Percentiles rank a stretch among this genome's conserved stretches.
phyloP scores from a whole-genome alignment of 805 yeast species.

The Candida chauliodis region DNA sequence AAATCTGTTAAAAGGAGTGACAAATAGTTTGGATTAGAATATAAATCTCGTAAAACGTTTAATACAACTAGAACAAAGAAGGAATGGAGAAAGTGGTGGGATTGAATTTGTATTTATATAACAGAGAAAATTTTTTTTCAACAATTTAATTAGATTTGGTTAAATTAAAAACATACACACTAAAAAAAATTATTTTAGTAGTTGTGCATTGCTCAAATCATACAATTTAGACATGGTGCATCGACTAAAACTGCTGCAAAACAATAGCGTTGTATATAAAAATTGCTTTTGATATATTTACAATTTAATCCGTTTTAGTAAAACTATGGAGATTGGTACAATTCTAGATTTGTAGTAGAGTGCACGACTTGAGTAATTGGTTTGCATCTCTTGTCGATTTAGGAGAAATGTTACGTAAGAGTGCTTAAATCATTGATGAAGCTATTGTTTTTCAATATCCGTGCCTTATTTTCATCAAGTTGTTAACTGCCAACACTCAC shows the following conservation, averaged over 20 bases:
- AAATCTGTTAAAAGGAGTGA: background rate
- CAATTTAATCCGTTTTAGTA: background rate
- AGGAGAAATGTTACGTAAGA: too few relatives aligned
- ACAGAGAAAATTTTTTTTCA: background rate
- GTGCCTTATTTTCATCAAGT: too few relatives aligned
- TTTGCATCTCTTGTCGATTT: too few relatives aligned
- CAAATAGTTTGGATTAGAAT: conserved; percentile 2
- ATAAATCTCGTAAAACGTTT: background rate
- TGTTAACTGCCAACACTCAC: too few relatives aligned
- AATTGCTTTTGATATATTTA: background rate
- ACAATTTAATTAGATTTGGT: conserved; percentile 3
- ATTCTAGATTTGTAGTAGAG: background rate
- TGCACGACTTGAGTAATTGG: too few relatives aligned
- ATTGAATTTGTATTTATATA: background rate
- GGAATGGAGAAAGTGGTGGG: conserved; percentile 1
- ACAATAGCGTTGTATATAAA: too few relatives aligned
- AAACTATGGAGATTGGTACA: too few relatives aligned
- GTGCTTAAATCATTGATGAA: too few relatives aligned
- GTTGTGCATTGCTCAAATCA: background rate
- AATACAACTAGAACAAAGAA: background rate
- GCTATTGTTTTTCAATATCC: too few relatives aligned
- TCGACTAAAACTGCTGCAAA: too few relatives aligned
- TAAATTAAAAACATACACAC: conserved; percentile 6
- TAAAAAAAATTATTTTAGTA: background rate
- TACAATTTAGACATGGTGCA: background rate